Base-by-base conservation (phyloP, 164 flowering plant genomes). In the Protea cynaroides region DNA sequence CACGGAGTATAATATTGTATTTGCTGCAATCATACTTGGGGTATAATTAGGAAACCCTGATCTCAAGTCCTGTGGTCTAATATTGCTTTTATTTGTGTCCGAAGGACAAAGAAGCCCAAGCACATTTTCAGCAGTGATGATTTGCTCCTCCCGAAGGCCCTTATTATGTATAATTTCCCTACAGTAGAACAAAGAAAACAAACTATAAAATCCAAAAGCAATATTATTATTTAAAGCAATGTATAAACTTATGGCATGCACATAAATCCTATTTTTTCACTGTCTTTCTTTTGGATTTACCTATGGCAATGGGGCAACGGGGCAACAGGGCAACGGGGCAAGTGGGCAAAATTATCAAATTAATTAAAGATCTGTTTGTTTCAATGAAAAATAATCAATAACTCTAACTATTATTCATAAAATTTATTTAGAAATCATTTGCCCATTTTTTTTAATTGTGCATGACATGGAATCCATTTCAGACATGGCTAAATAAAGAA, bases 21-120 rank as follows among this genome's bases (percentile, higher is more conserved):
- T 72, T 65, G 97, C 93, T 46, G 93, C 93, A 64, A 83, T 61
- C 77, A 77, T 69, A 67, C 96, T 85, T 23, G 97, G 91, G 11
- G 73, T 72, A 58, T 52, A 54, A 59, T 59, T 25, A 56, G 65
- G 60, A 59, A 52, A 23, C 40, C 29, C 56, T 13, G 52, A 61
- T 23, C 55, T 56, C 40, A 51, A 59, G 62, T 74, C 74, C 37
- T 54, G 55, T 46, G 55, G 53, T 23, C 4, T 59, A 22, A 65
- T 53, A 18, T 62, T 50, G 53, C 51, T 12, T 12, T 57, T 43
- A 9, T 15, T 56, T 53, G 47, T 60, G 54, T 70, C 21, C 0
- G 71, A 54, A 21, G 71, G 67, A 44, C 29, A 59, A 24, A 91
- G 77, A 64, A 84, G 78, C 57, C 65, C 38, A 2, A 81, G 65